Conservation (phyloP, 805 yeast species). For the Yarrowia bubula region DNA sequence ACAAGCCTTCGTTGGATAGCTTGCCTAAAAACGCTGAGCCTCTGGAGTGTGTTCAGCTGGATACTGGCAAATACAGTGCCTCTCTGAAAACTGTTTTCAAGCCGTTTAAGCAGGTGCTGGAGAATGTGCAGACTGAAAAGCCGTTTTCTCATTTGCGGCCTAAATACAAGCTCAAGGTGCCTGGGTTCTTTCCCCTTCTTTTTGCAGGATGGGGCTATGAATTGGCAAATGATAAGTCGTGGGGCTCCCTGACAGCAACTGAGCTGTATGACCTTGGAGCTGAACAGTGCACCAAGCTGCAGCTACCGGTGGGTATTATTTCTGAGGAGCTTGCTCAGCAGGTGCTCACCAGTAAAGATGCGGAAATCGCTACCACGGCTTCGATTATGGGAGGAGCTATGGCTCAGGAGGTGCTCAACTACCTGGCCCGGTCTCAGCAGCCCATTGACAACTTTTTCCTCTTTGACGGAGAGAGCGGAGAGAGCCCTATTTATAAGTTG, state of each 20-base stretch:
- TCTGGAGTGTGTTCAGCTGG: background rate
- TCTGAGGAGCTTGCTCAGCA: slow-evolving; percentile 41
- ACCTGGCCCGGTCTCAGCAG: slow-evolving; percentile 66
- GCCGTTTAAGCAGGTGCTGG: slow-evolving; percentile 13
- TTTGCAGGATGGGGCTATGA: slow-evolving; percentile 13
- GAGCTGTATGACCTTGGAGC: background rate
- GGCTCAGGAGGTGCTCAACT: slow-evolving; percentile 88
- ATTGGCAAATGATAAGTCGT: background rate
- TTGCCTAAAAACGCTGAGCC: slow-evolving; percentile 44
- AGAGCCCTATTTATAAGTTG: slow-evolving; percentile 72
- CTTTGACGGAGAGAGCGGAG: slow-evolving; percentile 66
- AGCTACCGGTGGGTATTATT: slow-evolving; percentile 48
- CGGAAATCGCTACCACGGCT: slow-evolving; percentile 78
- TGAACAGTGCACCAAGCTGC: slow-evolving; percentile 36
- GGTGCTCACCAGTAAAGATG: slow-evolving; percentile 40
- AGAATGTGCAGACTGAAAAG: background rate
- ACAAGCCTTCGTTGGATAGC: slow-evolving; percentile 38
- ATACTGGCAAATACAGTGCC: background rate
- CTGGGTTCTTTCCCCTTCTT: background rate
- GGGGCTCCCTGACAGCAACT: background rate
- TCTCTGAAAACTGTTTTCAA: background rate
- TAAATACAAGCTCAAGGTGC: background rate
- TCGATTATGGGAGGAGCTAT: slow-evolving; percentile 88
- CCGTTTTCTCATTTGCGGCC: background rate
- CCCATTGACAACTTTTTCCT: slow-evolving; percentile 81